These are phyloP conservation scores for Phlebopus sp. DNA, from an alignment of 1,284 basidiomycete species.

Conservation along the genomic window DNA sequence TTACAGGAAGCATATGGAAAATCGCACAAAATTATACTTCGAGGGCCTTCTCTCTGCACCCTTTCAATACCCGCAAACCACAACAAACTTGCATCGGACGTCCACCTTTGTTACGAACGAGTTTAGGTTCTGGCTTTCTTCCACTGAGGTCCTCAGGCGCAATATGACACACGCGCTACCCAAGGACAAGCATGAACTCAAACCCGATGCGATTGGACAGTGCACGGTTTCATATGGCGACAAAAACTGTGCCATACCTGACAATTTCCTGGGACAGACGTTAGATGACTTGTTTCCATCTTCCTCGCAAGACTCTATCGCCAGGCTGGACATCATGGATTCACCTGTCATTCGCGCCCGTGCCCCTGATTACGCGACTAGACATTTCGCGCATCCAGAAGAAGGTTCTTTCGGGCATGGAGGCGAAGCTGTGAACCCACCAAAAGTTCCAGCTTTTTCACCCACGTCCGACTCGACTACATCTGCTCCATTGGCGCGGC, in stretches of 20 bases:
- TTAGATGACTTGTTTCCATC: conserved; percentile 28
- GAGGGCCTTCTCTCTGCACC: conserved; percentile 31
- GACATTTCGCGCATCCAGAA: conserved; percentile 4
- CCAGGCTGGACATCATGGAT: conserved; percentile 14
- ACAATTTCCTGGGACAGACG: conserved; percentile 13
- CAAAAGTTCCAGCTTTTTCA: conserved; percentile 13
- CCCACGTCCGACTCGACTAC: conserved; percentile 4
- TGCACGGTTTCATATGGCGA: conserved; percentile 5
- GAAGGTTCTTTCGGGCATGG: conserved; percentile 9
- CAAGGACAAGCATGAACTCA: conserved; percentile 10
- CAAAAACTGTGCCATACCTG: conserved; percentile 9
- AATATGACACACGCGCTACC: conserved; percentile 15
- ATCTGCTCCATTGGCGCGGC: conserved; percentile 5
- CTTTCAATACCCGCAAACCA: conserved; percentile 3
- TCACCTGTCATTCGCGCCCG: conserved; percentile 25
- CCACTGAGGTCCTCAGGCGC: conserved; percentile 24
- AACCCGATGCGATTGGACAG: conserved; percentile 10
- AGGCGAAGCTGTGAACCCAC: conserved; percentile 10
- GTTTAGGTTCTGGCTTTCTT: conserved; percentile 33
- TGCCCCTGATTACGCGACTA: conserved; percentile 7
- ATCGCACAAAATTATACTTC: conserved; percentile 45
- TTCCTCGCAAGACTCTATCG: conserved; percentile 4
- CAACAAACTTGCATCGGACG: conserved; percentile 13
- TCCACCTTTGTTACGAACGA: conserved; percentile 19
- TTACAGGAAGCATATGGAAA: conserved; percentile 53